phyloP scores from a whole-genome alignment of 495 filamentous ascomycete species.

The Xylaria palmicola region DNA sequence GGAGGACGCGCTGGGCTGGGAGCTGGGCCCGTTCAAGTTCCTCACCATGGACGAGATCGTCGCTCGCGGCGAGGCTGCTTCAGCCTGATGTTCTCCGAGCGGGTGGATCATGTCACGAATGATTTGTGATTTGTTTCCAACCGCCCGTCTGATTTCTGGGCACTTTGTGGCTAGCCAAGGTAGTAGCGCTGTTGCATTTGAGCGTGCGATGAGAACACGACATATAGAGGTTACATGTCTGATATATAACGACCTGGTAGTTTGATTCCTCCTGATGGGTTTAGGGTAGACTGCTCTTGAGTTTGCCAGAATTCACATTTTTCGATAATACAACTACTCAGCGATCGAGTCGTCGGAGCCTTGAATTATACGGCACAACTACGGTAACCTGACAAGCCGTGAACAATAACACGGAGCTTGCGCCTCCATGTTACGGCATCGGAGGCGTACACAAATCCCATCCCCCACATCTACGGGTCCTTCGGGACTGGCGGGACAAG shows the following conservation, averaged over 20 bases:
- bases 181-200: not conserved
- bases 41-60: conserved; percentile 41
- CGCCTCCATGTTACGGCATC: not conserved
- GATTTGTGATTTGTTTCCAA: not conserved
- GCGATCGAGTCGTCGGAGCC: not conserved
- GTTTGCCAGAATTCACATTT: not conserved
- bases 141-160: not conserved
- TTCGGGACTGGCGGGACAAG: not conserved
- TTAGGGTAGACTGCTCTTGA: not conserved
- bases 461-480: not conserved
- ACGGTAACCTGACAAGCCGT: not conserved
- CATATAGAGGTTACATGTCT: not conserved
- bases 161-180: not conserved
- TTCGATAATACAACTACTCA: not conserved
- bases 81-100: conserved; percentile 6
- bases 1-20: conserved; percentile 38
- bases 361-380: not conserved
- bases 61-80: conserved; percentile 33
- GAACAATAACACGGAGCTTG: not conserved
- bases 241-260: not conserved
- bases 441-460: not conserved
- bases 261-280: not conserved
- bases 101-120: not conserved
- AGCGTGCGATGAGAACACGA: not conserved
- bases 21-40: conserved; percentile 37